These are phyloP conservation scores for Exophiala sideris DNA, from an alignment of 2,329 filamentous ascomycete genomes.

Conservation along the genomic window DNA sequence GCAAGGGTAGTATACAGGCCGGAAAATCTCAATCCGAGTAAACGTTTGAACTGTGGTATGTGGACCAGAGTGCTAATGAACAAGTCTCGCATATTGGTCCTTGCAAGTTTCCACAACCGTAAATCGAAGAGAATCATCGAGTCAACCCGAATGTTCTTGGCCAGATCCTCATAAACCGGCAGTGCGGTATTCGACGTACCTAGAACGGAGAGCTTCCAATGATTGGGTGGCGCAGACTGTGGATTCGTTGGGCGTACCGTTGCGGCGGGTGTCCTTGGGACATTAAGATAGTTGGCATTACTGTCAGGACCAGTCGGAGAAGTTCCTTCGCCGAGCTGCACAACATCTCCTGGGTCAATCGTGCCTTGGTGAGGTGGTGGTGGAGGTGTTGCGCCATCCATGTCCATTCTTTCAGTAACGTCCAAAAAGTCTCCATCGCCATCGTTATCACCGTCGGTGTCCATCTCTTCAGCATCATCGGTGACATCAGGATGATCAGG, in stretches of 20 bases:
- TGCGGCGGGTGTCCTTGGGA: constrained; percentile 75
- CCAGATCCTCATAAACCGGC: constrained; percentile 78
- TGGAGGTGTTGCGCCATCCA: constrained; percentile 66
- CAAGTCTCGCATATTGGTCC: constrained; percentile 83
- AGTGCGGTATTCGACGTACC: constrained; percentile 63
- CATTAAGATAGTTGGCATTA: constrained; percentile 55
- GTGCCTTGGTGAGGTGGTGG: constrained; percentile 53
- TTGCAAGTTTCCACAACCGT: constrained; percentile 92
- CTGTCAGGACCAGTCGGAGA: constrained; percentile 15
- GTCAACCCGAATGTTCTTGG: constrained; percentile 83
- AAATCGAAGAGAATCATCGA: constrained; percentile 94
- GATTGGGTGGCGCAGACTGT: constrained; percentile 27
- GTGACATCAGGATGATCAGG: constrained; percentile 29
- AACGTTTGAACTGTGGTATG: constrained; percentile 91
- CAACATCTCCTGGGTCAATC: constrained; percentile 9
- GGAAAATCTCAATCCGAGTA: constrained; percentile 88
- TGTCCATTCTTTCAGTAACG: constrained; percentile 72
- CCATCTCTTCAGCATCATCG: constrained; percentile 43
- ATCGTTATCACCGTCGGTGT: constrained; percentile 36
- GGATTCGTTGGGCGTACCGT: constrained; percentile 41
- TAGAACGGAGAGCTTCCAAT: constrained; percentile 21
- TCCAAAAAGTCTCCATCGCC: constrained; percentile 66
- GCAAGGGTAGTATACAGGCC: constrained; percentile 90
- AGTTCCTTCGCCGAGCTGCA: constrained; percentile 12
- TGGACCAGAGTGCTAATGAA: constrained; percentile 96